Base-by-base conservation (phyloP, 352 stramenopile genomes). In the Globisporangium spinosum region DNA sequence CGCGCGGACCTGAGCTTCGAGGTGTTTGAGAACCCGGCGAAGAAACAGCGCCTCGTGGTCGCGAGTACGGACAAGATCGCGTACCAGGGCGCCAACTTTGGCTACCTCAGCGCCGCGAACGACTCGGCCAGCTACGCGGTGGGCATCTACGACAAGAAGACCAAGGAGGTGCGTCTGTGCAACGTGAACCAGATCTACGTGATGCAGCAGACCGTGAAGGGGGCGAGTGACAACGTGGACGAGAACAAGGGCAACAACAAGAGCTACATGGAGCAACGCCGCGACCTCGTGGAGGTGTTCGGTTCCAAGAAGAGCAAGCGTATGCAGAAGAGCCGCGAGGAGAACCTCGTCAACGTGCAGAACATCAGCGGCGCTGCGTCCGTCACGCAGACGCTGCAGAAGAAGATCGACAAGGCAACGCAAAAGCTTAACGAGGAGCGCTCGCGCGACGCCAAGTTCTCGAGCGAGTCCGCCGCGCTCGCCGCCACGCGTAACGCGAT, bases 81-180 rank as follows among this genome's bases (percentile, higher is more conserved):
- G 72, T 95, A 93, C 67, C 87, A 95, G 64, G 87, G 82, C 51
- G 87, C 87, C 58, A 95, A 95, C 72, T 95, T 95, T 70, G 87
- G 87, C 60, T 92, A 95, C 75, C 71, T 91, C 43, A 80, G 82
- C 55, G 70, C 85, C 7, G 78, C 74, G 35, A 87, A 93, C 67
- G 87, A 95, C 70, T 85, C 76, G 58, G 71, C 84, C 47, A 84
- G 76, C 71, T 93, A 95, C 62, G 87, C 78, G 2, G 77, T 95
- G 10, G 87, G 87, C 38, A 75, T 95, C 17, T 92, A 83, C 53
- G 87, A 95, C 72, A 91, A 87, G 74, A 80, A 78, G 65, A 90
- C 80, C 15, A 78, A 82, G 57, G 78, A 89, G 40, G 87, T 95
- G 51, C 82, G 85, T 32, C 65, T 95, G 34, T 90, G 78, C 77